phyloP scores from a whole-genome alignment of 495 filamentous ascomycete species.

The Penicillium nucicola region DNA sequence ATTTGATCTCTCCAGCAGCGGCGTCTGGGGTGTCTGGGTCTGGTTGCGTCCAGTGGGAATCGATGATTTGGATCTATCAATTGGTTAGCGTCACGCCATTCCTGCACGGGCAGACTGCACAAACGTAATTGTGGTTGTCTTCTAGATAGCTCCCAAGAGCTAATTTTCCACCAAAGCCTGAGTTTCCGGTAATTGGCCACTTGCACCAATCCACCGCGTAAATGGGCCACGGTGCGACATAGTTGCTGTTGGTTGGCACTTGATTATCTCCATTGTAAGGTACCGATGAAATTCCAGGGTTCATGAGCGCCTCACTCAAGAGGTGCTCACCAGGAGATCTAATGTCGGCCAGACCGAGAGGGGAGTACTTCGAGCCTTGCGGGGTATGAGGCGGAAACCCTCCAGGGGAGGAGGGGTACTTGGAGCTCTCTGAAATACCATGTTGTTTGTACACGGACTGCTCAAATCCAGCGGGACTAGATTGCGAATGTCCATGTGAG shows the following conservation, averaged over 20 bases:
- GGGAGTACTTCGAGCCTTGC: constrained; percentile 75
- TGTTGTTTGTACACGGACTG: constrained; percentile 71
- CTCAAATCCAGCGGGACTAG: constrained; percentile 77
- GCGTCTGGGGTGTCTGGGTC: constrained; percentile 61
- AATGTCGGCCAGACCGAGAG: constrained; percentile 87
- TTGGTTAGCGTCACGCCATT: constrained; percentile 13
- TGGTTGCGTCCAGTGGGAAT: constrained; percentile 72
- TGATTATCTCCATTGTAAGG: constrained; percentile 44
- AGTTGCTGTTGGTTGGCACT: constrained; percentile 72
- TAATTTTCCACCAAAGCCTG: constrained; percentile 77
- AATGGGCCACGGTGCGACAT: constrained; percentile 90
- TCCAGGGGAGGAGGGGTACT: constrained; percentile 66
- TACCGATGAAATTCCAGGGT: constrained; percentile 25
- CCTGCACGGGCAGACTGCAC: constrained; percentile 11
- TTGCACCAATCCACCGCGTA: constrained; percentile 99
- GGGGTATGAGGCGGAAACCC: constrained; percentile 67
- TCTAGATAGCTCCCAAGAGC: constrained; percentile 95
- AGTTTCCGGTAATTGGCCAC: constrained; percentile 74
- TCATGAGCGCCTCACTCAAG: constrained; percentile 60
- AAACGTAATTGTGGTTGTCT: constrained; percentile 95
- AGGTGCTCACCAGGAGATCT: constrained; percentile 73
- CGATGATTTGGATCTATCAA: constrained; percentile 91
- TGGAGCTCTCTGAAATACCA: constrained; percentile 58
- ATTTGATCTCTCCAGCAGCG: constrained; percentile 64
- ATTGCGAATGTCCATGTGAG: constrained; percentile 72